These are phyloP conservation scores for Luffa acutangula DNA, from an alignment of 306 rosid species.

Conservation along the genomic window DNA sequence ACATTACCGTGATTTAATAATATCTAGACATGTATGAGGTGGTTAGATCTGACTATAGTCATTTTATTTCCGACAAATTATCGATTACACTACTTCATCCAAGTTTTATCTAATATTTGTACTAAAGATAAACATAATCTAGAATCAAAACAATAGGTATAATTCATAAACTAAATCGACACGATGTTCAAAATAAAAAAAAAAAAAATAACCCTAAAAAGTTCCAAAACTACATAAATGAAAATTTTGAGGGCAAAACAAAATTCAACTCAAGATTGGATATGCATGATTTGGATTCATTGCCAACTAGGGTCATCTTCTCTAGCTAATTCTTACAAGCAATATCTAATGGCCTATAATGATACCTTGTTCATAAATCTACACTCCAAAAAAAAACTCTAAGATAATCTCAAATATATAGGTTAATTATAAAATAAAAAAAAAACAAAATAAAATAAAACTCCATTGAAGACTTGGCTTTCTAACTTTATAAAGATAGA, in stretches of 20 bases:
- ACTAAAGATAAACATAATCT: too few species aligned
- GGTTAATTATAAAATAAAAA: neutral
- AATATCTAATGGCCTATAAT: neutral
- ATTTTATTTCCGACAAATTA: too few species aligned
- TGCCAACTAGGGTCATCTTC: neutral
- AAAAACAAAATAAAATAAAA: neutral
- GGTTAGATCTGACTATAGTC: too few species aligned
- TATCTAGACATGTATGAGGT: too few species aligned
- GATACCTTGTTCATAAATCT: neutral
- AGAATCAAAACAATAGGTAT: too few species aligned
- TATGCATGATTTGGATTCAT: neutral
- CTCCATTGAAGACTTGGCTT: neutral
- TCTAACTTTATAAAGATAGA: neutral
- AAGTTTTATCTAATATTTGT: too few species aligned
- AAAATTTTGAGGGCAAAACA: neutral
- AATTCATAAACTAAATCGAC: too few species aligned
- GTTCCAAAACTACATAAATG: neutral
- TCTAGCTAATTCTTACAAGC: neutral
- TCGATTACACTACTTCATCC: too few species aligned
- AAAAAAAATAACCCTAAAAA: too few species aligned
- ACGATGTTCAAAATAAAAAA: too few species aligned
- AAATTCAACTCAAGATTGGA: neutral
- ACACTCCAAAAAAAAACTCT: too few species aligned
- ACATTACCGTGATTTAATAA: too few species aligned
- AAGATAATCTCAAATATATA: neutral